A percentile compares a stretch with the other conserved stretches of the same genome.
These are phyloP conservation scores for Lipomyces japonicus DNA, from an alignment of 805 yeast species.

Conservation along the genomic window DNA sequence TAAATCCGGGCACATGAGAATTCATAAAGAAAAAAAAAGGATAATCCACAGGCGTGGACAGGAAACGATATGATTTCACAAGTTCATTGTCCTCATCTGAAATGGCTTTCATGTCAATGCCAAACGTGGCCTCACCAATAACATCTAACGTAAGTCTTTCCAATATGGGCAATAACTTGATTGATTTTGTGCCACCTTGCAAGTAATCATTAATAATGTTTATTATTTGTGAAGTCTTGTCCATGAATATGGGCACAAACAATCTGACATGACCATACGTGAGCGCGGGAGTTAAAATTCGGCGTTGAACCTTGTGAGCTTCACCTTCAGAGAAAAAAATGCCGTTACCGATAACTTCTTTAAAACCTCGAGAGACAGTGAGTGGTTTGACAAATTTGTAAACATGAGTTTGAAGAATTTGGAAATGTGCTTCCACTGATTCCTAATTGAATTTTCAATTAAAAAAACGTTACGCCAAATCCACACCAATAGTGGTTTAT, in stretches of 20 bases:
- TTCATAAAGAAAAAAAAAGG: slow-evolving; percentile 7
- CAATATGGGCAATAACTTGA: slow-evolving; percentile 3
- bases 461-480: not conserved
- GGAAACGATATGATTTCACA: slow-evolving; percentile 12
- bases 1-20: slow-evolving; percentile 21
- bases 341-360: slow-evolving; percentile 20
- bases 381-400: slow-evolving; percentile 24
- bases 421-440: slow-evolving; percentile 15
- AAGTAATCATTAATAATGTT: slow-evolving; percentile 6
- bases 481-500: not conserved
- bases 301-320: slow-evolving; percentile 25
- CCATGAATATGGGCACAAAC: slow-evolving; percentile 17
- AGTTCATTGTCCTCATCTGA: slow-evolving; percentile 17
- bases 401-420: slow-evolving; percentile 16
- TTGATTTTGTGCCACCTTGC: slow-evolving; percentile 7
- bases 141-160: slow-evolving; percentile 20
- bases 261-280: slow-evolving; percentile 15
- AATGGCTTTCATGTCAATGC: slow-evolving; percentile 20
- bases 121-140: slow-evolving; percentile 23
- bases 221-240: slow-evolving; percentile 2
- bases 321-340: slow-evolving; percentile 24
- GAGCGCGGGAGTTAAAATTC: slow-evolving; percentile 17
- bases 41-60: slow-evolving; percentile 16
- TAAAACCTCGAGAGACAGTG: slow-evolving; percentile 16
- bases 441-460: slow-evolving; percentile 2